phyloP scores from a whole-genome alignment of 257 asterid species.

The Hygrophila difformis region DNA sequence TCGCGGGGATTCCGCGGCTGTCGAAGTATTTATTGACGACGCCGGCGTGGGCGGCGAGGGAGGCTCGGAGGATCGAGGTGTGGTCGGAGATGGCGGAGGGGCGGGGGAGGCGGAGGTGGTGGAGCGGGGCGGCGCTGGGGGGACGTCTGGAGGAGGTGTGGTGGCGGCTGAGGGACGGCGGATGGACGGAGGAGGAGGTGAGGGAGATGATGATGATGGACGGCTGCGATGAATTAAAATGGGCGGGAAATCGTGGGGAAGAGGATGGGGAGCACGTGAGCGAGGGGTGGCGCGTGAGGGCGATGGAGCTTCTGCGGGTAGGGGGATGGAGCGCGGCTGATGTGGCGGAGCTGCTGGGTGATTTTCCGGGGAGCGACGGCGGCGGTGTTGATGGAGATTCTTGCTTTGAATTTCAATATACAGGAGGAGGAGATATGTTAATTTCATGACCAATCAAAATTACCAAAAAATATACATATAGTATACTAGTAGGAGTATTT shows the following conservation, averaged over 20 bases:
- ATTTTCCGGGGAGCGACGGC: conserved; percentile 33
- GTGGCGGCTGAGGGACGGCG: conserved; percentile 58
- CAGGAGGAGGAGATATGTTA: too few relatives aligned
- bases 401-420: conserved; percentile 36
- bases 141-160: conserved; percentile 51
- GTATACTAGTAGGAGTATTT: too few relatives aligned
- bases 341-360: conserved; percentile 7
- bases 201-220: conserved; percentile 87
- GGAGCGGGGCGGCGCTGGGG: conserved; percentile 52
- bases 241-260: too few relatives aligned
- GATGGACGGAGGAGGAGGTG: conserved; percentile 89
- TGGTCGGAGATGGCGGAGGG: conserved; percentile 55
- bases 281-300: background rate
- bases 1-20: conserved; percentile 21
- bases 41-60: conserved; percentile 97
- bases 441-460: too few relatives aligned
- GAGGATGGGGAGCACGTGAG: background rate
- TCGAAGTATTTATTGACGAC: conserved; percentile 22
- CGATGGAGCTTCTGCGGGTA: too few relatives aligned
- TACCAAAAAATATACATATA: too few relatives aligned
- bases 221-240: conserved; percentile 34
- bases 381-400: conserved; percentile 33
- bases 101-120: conserved; percentile 30
- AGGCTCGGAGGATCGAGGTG: conserved; percentile 55
- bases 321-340: too few relatives aligned